phyloP scores from a whole-genome alignment of 2,329 filamentous ascomycete species.

The Chaetoscypha palmicola region DNA sequence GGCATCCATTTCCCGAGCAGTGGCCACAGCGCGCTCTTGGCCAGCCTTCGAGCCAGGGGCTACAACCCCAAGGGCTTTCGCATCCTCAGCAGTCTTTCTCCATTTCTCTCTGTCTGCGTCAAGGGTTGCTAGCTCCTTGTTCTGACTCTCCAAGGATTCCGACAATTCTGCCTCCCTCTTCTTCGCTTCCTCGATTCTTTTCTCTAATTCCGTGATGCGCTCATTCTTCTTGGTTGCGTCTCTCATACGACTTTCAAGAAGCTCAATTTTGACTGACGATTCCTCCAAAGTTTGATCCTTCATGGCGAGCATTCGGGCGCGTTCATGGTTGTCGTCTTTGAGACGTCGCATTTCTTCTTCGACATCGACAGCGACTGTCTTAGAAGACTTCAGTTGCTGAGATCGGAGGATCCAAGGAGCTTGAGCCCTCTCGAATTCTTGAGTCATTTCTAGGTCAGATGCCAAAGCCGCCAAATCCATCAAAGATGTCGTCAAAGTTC shows the following conservation, averaged over 20 bases:
- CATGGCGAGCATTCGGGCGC: conserved; percentile 62
- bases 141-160: conserved; percentile 60
- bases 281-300: conserved; percentile 82
- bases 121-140: conserved; percentile 56
- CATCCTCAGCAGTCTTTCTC: conserved; percentile 63
- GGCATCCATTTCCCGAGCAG: conserved; percentile 64
- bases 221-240: conserved; percentile 74
- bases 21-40: conserved; percentile 61
- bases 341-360: conserved; percentile 78
- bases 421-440: conserved; percentile 69
- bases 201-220: conserved; percentile 59
- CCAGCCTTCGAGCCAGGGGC: conserved; percentile 47
- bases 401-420: conserved; percentile 81
- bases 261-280: conserved; percentile 84
- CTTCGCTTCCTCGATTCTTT: conserved; percentile 47
- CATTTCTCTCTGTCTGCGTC: conserved; percentile 62
- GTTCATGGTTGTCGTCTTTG: conserved; percentile 73
- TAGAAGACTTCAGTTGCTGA: conserved; percentile 73
- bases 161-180: conserved; percentile 46
- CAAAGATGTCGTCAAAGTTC: conserved; percentile 55
- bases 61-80: conserved; percentile 44
- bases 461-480: conserved; percentile 65
- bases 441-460: conserved; percentile 62
- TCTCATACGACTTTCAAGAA: conserved; percentile 79
- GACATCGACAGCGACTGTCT: conserved; percentile 71